These are phyloP conservation scores for Porpolomopsis calyptriformis DNA, from an alignment of 768 basidiomycete species.

Conservation along the genomic window DNA sequence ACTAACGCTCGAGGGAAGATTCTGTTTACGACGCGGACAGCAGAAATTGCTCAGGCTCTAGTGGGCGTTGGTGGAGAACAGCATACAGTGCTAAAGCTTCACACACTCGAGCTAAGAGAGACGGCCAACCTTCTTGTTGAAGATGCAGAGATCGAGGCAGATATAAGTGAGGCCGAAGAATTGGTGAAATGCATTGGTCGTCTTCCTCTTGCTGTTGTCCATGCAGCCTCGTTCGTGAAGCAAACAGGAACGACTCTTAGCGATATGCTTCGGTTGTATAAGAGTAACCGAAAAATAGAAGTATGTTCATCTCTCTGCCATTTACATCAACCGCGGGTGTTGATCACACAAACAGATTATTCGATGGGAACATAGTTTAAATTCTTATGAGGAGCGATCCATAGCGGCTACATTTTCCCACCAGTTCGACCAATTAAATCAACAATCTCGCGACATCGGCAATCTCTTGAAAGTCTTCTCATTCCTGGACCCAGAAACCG, in stretches of 20 bases:
- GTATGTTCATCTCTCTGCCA: neutral
- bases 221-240: neutral
- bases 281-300: neutral
- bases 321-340: neutral
- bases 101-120: neutral
- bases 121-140: neutral
- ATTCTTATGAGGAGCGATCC: neutral
- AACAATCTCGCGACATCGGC: too few relatives aligned
- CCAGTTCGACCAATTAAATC: too few relatives aligned
- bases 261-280: neutral
- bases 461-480: too few relatives aligned
- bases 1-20: neutral
- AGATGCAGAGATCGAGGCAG: neutral
- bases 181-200: conserved; percentile 1
- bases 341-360: neutral
- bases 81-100: neutral
- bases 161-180: neutral
- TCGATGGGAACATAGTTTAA: neutral
- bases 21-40: neutral
- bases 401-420: neutral
- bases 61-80: neutral
- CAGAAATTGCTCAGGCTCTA: neutral
- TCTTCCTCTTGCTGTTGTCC: conserved; percentile 2
- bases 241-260: neutral
- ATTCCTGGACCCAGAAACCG: too few relatives aligned